Conservation (phyloP, 805 yeast species). For the Pichia rugopelliculosa region DNA sequence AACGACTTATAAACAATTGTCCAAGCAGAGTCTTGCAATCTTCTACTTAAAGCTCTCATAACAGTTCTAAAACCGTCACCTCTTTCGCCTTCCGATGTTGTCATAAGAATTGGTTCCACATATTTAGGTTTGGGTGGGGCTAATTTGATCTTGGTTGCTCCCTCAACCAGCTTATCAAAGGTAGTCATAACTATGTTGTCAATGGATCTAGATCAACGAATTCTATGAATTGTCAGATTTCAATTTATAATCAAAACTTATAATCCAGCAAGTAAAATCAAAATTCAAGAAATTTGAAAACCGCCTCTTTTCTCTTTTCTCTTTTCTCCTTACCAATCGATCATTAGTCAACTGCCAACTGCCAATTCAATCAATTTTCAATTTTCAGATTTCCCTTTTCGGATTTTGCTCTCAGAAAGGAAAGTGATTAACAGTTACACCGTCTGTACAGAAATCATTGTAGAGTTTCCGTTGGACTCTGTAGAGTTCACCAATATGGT, state of each 20-base stretch:
- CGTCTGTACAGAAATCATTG: too few relatives aligned
- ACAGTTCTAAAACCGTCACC: constrained; percentile 57
- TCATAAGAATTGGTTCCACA: constrained; percentile 81
- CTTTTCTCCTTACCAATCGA: too few relatives aligned
- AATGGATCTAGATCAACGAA: not conserved
- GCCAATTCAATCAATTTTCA: too few relatives aligned
- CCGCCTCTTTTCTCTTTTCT: not conserved
- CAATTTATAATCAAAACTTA: too few relatives aligned
- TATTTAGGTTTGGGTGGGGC: constrained; percentile 99
- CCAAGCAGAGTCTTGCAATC: constrained; percentile 82
- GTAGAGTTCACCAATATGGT: not conserved
- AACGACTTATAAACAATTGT: constrained; percentile 82
- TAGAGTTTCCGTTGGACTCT: too few relatives aligned
- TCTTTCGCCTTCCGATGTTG: constrained; percentile 46
- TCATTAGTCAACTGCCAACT: too few relatives aligned
- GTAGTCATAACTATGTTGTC: constrained; percentile 41
- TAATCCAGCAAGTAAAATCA: too few relatives aligned
- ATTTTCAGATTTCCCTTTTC: not conserved
- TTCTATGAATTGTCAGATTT: not conserved
- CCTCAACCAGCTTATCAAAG: constrained; percentile 69
- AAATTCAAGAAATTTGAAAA: not conserved
- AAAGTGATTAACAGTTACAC: too few relatives aligned
- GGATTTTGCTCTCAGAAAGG: not conserved
- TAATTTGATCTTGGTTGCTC: constrained; percentile 67
- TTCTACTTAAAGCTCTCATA: constrained; percentile 50